Evolutionary conservation across 805 yeast genomes (phyloP).

Genomic region (Starmerella powellii): DNA sequence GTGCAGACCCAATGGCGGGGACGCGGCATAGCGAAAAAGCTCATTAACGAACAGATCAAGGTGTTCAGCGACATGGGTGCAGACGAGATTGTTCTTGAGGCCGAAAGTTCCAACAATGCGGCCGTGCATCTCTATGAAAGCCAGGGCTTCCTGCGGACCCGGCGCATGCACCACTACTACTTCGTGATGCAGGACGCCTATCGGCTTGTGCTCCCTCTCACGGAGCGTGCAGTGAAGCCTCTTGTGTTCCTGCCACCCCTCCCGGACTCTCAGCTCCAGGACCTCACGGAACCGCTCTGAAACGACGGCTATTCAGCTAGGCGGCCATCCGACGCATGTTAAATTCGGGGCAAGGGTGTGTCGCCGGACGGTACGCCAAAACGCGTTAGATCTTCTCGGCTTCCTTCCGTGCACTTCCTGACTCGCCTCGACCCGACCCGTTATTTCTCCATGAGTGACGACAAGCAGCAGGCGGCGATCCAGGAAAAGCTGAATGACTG

Average conservation of each 20-base stretch:
- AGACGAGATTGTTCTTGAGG: conserved; percentile 87
- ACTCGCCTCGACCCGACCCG: no score
- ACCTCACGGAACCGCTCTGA: conserved; percentile 8
- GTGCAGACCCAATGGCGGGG: conserved; percentile 64
- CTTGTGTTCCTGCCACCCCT: conserved; percentile 23
- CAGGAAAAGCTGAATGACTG: conserved; percentile 15
- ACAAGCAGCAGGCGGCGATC: conserved; percentile 2
- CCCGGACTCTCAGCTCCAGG: not conserved
- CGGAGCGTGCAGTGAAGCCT: conserved; percentile 39
- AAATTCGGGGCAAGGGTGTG: no score
- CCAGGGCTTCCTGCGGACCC: conserved; percentile 61
- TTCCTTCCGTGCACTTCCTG: no score
- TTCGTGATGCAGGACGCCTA: conserved; percentile 88
- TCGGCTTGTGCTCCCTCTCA: conserved; percentile 70
- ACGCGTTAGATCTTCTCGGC: no score
- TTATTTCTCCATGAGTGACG: conserved; percentile 3
- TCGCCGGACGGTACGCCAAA: no score
- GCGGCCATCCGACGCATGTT: not conserved
- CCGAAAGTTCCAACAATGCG: conserved; percentile 69
- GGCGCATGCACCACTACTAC: conserved; percentile 75
- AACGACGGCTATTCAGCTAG: not conserved
- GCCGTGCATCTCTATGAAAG: conserved; percentile 62
- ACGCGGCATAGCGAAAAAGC: conserved; percentile 63
- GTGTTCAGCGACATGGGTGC: conserved; percentile 53
- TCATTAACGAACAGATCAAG: conserved; percentile 51